Percentiles rank a stretch among this genome's conserved stretches.
Evolutionary conservation across 352 stramenopile species (phyloP).

Genomic region (Pythium phragmitis): DNA sequence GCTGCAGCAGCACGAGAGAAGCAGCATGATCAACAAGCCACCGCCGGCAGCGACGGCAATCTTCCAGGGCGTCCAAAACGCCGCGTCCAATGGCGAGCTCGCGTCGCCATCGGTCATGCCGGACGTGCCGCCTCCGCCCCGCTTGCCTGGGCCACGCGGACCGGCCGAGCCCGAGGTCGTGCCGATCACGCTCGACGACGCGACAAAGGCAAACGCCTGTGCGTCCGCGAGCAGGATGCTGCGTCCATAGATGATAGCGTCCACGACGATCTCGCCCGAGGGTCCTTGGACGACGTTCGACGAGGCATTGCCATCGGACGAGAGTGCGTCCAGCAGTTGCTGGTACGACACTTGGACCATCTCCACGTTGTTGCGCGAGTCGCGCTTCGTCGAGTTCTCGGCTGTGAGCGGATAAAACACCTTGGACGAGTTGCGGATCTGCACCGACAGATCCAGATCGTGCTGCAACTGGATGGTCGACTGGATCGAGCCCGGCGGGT

Average conservation of each 20-base stretch:
- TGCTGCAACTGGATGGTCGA: conserved; percentile 71
- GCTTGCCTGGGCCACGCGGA: not conserved
- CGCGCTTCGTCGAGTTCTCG: conserved; percentile 43
- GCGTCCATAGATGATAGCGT: conserved; percentile 64
- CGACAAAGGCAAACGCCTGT: conserved; percentile 77
- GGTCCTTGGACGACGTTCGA: conserved; percentile 24
- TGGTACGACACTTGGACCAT: conserved; percentile 78
- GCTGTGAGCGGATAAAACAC: conserved; percentile 65
- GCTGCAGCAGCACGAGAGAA: conserved; percentile 38
- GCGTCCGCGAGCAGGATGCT: conserved; percentile 55
- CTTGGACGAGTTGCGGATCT: conserved; percentile 52
- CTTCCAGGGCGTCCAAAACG: conserved; percentile 61
- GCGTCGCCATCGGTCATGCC: not conserved
- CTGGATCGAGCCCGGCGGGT: conserved; percentile 64
- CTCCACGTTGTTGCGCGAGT: conserved; percentile 84
- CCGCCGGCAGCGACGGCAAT: conserved; percentile 45
- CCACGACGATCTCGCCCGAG: conserved; percentile 66
- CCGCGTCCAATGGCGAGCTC: conserved; percentile 14
- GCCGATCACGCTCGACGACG: conserved; percentile 73
- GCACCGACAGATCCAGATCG: conserved; percentile 71
- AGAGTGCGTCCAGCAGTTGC: conserved; percentile 48
- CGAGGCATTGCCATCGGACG: conserved; percentile 20
- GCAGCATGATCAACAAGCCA: conserved; percentile 49
- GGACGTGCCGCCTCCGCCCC: not conserved
- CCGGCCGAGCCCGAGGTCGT: conserved; percentile 37